Evolutionary conservation across 2,329 filamentous ascomycete genomes (phyloP).

Genomic region (Colletotrichum nymphaeae): DNA sequence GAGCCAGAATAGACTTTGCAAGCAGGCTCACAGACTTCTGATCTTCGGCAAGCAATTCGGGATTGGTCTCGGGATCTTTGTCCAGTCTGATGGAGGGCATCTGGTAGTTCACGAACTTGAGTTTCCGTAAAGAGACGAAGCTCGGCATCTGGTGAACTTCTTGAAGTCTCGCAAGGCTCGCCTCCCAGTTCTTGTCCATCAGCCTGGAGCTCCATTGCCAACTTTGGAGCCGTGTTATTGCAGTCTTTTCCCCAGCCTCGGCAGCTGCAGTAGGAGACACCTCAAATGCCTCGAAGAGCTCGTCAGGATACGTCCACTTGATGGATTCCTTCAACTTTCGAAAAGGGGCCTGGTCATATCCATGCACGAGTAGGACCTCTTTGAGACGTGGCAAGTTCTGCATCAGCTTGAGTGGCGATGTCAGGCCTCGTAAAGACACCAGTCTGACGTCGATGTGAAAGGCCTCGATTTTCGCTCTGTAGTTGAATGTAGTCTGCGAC

Average conservation of each 20-base stretch:
- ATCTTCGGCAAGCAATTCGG: slow-evolving; percentile 53
- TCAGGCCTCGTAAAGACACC: slow-evolving; percentile 63
- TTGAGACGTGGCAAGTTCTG: slow-evolving; percentile 73
- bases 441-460: slow-evolving; percentile 79
- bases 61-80: slow-evolving; percentile 51
- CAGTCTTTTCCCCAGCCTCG: slow-evolving; percentile 46
- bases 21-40: slow-evolving; percentile 45
- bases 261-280: slow-evolving; percentile 57
- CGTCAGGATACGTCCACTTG: slow-evolving; percentile 76
- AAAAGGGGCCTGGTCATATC: slow-evolving; percentile 75
- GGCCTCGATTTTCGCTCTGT: slow-evolving; percentile 76
- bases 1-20: slow-evolving; percentile 58
- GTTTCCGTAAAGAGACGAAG: slow-evolving; percentile 67
- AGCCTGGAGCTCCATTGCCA: slow-evolving; percentile 73
- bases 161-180: slow-evolving; percentile 59
- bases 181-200: slow-evolving; percentile 44
- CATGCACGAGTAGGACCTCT: slow-evolving; percentile 78
- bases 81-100: slow-evolving; percentile 55
- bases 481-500: slow-evolving; percentile 66
- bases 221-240: slow-evolving; percentile 55
- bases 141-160: slow-evolving; percentile 64
- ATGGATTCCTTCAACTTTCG: slow-evolving; percentile 65
- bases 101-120: slow-evolving; percentile 74
- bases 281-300: slow-evolving; percentile 73
- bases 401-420: slow-evolving; percentile 63